These are phyloP conservation scores for Stagonosporopsis rhizophila DNA, from an alignment of 2,329 filamentous ascomycete genomes.

Conservation along the genomic window DNA sequence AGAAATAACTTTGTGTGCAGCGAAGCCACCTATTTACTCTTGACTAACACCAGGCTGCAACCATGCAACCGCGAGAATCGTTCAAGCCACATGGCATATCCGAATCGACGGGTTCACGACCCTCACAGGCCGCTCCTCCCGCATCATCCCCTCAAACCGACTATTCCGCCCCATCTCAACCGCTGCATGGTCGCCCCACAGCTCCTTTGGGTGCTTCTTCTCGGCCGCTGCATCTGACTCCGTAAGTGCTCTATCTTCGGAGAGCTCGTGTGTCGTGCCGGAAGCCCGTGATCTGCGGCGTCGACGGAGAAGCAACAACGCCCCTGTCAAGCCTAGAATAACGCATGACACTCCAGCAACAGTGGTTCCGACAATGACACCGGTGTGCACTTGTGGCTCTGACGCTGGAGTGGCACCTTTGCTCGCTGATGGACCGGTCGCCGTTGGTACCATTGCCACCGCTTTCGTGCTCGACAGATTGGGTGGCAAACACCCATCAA, in stretches of 20 bases:
- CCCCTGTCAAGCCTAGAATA: constrained; percentile 20
- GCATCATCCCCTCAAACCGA: constrained; percentile 14
- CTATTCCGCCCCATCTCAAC: constrained; percentile 37
- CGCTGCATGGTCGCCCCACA: constrained; percentile 27
- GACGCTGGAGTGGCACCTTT: constrained; percentile 1
- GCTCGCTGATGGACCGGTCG: constrained; percentile 8
- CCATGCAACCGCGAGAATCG: not conserved
- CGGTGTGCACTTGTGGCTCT: constrained; percentile 7
- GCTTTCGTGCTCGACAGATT: constrained; percentile 6
- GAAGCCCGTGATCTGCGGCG: not conserved
- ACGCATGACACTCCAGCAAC: constrained; percentile 24
- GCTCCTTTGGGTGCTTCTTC: constrained; percentile 18
- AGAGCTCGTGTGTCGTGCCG: constrained; percentile 24
- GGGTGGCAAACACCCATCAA: constrained; percentile 31
- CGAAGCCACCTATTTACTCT: not conserved
- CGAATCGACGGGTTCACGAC: constrained; percentile 4
- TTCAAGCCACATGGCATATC: constrained; percentile 7
- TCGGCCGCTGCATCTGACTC: constrained; percentile 23
- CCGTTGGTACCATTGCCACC: not conserved
- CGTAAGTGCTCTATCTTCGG: constrained; percentile 19
- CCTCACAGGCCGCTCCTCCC: not conserved
- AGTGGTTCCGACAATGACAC: constrained; percentile 28
- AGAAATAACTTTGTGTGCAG: not conserved
- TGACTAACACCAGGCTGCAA: constrained; percentile 1
- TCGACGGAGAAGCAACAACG: constrained; percentile 19